phyloP scores from a whole-genome alignment of 2,329 filamentous ascomycete species.

The Diplodia corticola region DNA sequence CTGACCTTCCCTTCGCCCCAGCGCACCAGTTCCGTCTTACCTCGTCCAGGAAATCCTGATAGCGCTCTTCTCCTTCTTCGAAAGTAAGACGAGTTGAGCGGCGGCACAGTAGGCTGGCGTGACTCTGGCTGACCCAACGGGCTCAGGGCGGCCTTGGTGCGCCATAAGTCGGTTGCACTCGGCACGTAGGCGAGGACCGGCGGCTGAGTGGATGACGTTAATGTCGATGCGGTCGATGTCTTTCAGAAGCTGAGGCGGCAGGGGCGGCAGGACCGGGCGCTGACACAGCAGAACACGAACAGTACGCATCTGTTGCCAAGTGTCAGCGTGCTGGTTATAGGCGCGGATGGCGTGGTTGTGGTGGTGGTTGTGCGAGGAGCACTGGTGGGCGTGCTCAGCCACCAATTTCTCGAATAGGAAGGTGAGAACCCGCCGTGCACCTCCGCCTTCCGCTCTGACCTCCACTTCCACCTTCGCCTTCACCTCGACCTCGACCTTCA shows the following conservation, averaged over 20 bases:
- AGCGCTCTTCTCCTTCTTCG: conserved; percentile 27
- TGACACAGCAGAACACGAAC: conserved; percentile 34
- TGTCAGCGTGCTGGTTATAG: conserved; percentile 4
- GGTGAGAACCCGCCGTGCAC: background rate
- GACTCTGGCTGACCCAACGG: conserved; percentile 32
- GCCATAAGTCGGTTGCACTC: conserved; percentile 34
- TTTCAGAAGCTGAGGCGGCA: conserved; percentile 25
- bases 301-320: conserved; percentile 24
- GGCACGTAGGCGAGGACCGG: conserved; percentile 36
- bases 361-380: conserved; percentile 6
- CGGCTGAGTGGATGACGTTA: conserved; percentile 38
- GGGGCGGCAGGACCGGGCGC: conserved; percentile 27
- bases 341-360: background rate
- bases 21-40: conserved; percentile 25
- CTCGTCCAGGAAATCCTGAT: conserved; percentile 27
- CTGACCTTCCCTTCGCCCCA: conserved; percentile 27
- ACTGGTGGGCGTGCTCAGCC: background rate
- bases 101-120: conserved; percentile 35
- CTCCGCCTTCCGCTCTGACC: background rate
- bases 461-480: background rate
- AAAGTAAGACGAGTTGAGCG: conserved; percentile 34
- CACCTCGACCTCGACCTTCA: background rate
- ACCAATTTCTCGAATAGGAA: conserved; percentile 14
- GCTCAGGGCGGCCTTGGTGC: conserved; percentile 28
- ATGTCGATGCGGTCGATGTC: conserved; percentile 35